phyloP scores from a whole-genome alignment of 2,329 filamentous ascomycete species.

The Ophidiomyces ophidiicola region DNA sequence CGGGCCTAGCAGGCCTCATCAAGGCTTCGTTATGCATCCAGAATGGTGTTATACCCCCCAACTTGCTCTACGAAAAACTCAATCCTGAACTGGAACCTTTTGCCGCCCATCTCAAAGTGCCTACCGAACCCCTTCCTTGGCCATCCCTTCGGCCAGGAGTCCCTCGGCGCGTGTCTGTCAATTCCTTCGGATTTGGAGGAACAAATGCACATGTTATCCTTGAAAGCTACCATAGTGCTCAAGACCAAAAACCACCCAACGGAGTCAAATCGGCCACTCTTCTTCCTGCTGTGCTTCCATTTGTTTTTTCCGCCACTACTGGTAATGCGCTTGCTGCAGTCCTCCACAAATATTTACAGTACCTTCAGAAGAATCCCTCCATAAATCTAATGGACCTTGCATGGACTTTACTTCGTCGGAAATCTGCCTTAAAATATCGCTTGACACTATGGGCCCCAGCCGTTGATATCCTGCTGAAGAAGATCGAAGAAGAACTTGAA shows the following conservation, averaged over 20 bases:
- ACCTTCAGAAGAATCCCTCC: background rate
- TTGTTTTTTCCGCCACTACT: slow-evolving; percentile 10
- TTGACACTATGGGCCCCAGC: background rate
- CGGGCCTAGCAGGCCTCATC: slow-evolving; percentile 24
- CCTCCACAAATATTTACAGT: slow-evolving; percentile 1
- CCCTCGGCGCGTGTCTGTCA: slow-evolving; percentile 10
- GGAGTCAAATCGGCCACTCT: slow-evolving; percentile 9
- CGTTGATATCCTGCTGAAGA: slow-evolving; percentile 1
- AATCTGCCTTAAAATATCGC: slow-evolving; percentile 1
- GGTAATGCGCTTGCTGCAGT: slow-evolving; percentile 1
- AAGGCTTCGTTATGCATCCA: slow-evolving; percentile 22
- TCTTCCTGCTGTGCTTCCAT: background rate
- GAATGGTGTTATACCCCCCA: slow-evolving; percentile 18
- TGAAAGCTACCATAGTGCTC: slow-evolving; percentile 16
- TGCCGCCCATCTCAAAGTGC: slow-evolving; percentile 13
- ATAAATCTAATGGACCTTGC: slow-evolving; percentile 1
- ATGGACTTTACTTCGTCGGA: background rate
- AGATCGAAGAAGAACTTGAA: slow-evolving; percentile 4
- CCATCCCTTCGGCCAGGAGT: slow-evolving; percentile 9
- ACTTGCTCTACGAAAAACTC: slow-evolving; percentile 15
- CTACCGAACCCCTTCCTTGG: slow-evolving; percentile 14
- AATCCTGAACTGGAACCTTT: slow-evolving; percentile 18
- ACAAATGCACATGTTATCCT: slow-evolving; percentile 15
- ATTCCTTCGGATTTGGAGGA: slow-evolving; percentile 16
- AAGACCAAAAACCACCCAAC: slow-evolving; percentile 24